These are phyloP conservation scores for Xanthoceras sorbifolium DNA, from an alignment of 345 rosid genomes.

Conservation along the genomic window DNA sequence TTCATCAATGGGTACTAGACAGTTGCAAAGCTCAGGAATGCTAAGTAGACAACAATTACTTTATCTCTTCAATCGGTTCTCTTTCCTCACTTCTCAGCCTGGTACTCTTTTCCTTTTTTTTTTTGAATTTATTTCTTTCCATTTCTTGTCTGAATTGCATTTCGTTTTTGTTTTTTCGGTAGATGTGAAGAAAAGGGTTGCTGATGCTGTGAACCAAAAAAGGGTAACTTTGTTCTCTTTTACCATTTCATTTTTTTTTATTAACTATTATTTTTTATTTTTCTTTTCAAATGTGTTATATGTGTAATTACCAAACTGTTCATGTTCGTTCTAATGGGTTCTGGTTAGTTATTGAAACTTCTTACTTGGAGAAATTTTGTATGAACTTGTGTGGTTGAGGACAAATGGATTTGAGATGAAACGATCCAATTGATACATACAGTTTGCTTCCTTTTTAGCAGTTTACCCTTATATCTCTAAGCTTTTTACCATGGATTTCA, in stretches of 20 bases:
- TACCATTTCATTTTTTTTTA: background rate
- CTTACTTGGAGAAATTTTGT: background rate
- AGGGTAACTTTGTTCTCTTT: slow-evolving; percentile 45
- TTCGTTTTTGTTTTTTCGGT: background rate
- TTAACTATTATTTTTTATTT: background rate
- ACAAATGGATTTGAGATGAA: background rate
- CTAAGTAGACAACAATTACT: slow-evolving; percentile 65
- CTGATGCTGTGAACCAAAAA: slow-evolving; percentile 73
- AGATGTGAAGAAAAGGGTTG: slow-evolving; percentile 82
- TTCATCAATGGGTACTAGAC: slow-evolving; percentile 21
- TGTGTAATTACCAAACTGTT: too few species aligned
- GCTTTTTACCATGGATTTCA: background rate
- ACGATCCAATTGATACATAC: background rate
- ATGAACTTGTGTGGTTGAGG: background rate
- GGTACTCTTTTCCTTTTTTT: slow-evolving; percentile 43
- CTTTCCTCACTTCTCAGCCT: slow-evolving; percentile 53
- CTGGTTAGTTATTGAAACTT: background rate
- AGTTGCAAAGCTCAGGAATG: slow-evolving; percentile 54
- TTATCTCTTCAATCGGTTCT: slow-evolving; percentile 72
- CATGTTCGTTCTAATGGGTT: slow-evolving; percentile 2
- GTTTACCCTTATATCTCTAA: background rate
- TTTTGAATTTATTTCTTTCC: background rate
- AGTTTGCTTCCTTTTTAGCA: background rate
- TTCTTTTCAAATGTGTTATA: background rate
- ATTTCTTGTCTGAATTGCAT: background rate